phyloP scores from a whole-genome alignment of 2,329 filamentous ascomycete species.

The Botrytis squamosa region DNA sequence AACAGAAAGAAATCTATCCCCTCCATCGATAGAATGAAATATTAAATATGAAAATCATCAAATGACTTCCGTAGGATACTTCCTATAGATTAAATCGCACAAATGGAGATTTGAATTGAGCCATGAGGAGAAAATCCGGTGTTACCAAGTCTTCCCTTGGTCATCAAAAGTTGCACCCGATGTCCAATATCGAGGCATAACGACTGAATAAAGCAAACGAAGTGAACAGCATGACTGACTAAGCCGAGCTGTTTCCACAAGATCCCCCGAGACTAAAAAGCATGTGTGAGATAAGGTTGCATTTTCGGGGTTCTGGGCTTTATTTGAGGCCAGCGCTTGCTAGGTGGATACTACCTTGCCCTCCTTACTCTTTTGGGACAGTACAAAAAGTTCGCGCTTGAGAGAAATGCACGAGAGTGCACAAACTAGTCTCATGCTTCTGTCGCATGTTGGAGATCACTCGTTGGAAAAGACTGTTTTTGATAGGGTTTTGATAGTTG shows the following conservation, averaged over 20 bases:
- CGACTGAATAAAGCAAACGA: neutral
- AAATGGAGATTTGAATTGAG: neutral
- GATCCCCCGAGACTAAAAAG: conserved; percentile 6
- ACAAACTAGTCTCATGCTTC: conserved; percentile 11
- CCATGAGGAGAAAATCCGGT: neutral
- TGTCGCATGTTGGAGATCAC: conserved; percentile 7
- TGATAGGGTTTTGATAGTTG: neutral
- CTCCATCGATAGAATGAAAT: neutral
- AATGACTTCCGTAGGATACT: neutral
- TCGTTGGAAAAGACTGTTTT: neutral
- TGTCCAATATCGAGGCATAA: neutral
- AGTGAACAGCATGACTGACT: neutral
- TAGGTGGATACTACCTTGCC: neutral
- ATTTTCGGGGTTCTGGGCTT: neutral
- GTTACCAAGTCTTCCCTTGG: neutral
- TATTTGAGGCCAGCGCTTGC: conserved; percentile 2
- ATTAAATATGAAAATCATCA: conserved; percentile 1
- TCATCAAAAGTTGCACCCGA: neutral
- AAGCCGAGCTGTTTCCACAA: neutral
- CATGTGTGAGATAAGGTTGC: conserved; percentile 1
- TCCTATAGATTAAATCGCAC: neutral
- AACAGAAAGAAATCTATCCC: neutral
- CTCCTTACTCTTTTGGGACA: neutral
- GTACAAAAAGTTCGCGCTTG: neutral
- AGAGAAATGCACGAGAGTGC: neutral